phyloP scores from a whole-genome alignment of 345 rosid species.

The Rubroshorea leprosula region DNA sequence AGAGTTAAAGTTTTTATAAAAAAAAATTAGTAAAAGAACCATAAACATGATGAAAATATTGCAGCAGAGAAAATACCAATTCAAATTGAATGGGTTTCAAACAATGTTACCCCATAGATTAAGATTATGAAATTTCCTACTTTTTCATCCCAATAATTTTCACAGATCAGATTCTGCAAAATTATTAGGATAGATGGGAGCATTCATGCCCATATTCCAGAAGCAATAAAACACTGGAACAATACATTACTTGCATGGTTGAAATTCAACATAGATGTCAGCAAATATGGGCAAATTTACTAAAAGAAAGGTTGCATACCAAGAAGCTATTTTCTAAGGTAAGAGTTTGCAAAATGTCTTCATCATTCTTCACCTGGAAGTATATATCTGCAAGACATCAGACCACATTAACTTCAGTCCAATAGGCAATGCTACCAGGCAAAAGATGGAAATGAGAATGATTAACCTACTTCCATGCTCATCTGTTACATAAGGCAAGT shows the following conservation, averaged over 20 bases:
- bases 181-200: no score
- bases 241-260: neutral
- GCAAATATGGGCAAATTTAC: constrained; percentile 1
- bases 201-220: neutral
- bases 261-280: neutral
- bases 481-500: constrained; percentile 75
- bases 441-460: neutral
- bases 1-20: no score
- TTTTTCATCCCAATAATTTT: neutral
- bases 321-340: constrained; percentile 62
- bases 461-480: constrained; percentile 74
- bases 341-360: constrained; percentile 63
- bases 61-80: no score
- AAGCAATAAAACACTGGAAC: neutral
- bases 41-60: no score
- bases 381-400: constrained; percentile 57
- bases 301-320: constrained; percentile 44
- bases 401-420: constrained; percentile 16
- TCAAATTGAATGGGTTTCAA: neutral
- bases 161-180: neutral
- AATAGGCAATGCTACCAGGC: constrained; percentile 1
- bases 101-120: neutral
- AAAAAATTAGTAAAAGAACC: no score
- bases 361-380: constrained; percentile 80
- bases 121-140: neutral